These are phyloP conservation scores for Nannizzia gypsea DNA, from an alignment of 2,329 filamentous ascomycete species.

Conservation along the genomic window DNA sequence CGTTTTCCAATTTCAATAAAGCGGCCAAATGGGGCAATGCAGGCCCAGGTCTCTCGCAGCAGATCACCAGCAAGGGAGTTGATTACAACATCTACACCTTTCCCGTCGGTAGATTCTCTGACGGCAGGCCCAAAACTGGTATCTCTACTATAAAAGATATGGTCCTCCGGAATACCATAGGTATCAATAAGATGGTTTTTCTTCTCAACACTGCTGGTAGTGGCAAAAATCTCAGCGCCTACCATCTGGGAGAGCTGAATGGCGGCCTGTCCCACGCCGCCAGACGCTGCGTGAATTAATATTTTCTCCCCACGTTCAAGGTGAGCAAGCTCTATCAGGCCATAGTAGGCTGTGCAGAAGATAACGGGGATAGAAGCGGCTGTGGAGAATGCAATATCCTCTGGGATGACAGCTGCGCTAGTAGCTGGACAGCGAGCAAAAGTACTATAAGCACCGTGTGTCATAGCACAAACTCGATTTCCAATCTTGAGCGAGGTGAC, in stretches of 20 bases:
- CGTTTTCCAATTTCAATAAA: constrained; percentile 8
- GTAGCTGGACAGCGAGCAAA: constrained; percentile 8
- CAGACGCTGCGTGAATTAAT: constrained; percentile 16
- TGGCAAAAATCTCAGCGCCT: constrained; percentile 15
- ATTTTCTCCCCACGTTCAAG: constrained; percentile 14
- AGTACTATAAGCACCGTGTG: constrained; percentile 7
- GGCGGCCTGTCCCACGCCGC: constrained; percentile 14
- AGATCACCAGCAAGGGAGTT: constrained; percentile 5
- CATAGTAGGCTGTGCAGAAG: constrained; percentile 13
- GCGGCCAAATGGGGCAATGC: constrained; percentile 10
- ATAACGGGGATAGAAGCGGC: constrained; percentile 7
- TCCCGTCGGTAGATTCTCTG: constrained; percentile 2
- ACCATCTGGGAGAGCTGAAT: constrained; percentile 13
- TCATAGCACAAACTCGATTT: constrained; percentile 12
- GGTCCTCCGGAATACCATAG: constrained; percentile 6
- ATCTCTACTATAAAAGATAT: constrained; percentile 10
- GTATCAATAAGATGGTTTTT: constrained; percentile 6
- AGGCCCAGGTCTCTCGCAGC: constrained; percentile 3
- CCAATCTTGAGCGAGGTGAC: constrained; percentile 6
- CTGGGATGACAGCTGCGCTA: constrained; percentile 6
- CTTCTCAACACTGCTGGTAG: constrained; percentile 7
- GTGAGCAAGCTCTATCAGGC: constrained; percentile 15
- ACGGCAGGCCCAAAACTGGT: not conserved
- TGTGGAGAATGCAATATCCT: constrained; percentile 2
- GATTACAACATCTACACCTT: constrained; percentile 10